These are phyloP conservation scores for Solanum pinnatisectum DNA, from an alignment of 257 asterid species.

Conservation along the genomic window DNA sequence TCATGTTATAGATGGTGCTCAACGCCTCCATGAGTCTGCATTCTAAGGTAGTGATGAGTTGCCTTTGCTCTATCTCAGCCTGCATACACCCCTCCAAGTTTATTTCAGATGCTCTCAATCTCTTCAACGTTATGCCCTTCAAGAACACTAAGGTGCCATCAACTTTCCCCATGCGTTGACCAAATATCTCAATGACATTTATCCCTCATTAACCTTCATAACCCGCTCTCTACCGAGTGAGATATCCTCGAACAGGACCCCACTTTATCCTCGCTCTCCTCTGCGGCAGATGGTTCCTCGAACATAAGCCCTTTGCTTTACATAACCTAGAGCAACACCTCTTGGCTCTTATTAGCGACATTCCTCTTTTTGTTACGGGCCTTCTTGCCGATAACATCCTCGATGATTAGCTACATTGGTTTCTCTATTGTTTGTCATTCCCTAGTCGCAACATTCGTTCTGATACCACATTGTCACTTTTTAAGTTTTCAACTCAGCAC, in stretches of 20 bases:
- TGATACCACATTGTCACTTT: neutral
- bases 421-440: neutral
- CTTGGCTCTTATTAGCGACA: neutral
- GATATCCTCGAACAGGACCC: neutral
- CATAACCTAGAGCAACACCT: neutral
- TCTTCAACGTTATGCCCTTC: neutral
- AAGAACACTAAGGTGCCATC: neutral
- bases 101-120: neutral
- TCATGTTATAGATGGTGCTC: neutral
- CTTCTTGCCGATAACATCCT: neutral
- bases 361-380: neutral
- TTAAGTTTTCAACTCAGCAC: neutral
- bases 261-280: neutral
- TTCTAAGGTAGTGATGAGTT: neutral
- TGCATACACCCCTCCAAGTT: neutral
- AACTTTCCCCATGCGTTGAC: neutral
- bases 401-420: neutral
- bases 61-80: neutral
- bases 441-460: neutral
- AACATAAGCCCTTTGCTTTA: neutral
- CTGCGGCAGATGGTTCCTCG: neutral
- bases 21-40: neutral
- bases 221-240: neutral
- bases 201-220: neutral
- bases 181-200: neutral